phyloP scores from a whole-genome alignment of 2,329 filamentous ascomycete genomes.

The Elsinoe perseae region DNA sequence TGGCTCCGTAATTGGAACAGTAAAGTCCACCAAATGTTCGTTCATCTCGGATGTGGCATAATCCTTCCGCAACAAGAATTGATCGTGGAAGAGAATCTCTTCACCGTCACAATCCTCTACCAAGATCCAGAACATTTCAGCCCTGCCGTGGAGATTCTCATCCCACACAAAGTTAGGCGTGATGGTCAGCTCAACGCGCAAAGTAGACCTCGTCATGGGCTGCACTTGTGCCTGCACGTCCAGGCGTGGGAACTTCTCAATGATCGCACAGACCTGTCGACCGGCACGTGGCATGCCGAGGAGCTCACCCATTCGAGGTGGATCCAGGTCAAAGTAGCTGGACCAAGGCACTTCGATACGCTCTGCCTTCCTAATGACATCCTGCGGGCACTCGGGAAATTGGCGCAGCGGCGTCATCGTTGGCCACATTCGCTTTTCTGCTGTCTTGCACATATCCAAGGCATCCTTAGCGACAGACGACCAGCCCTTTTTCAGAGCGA shows the following conservation, averaged over 20 bases:
- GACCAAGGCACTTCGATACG: slow-evolving; percentile 89
- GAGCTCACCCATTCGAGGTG: slow-evolving; percentile 91
- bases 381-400: slow-evolving; percentile 71
- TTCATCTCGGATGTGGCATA: slow-evolving; percentile 80
- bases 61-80: slow-evolving; percentile 83
- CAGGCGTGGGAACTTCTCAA: slow-evolving; percentile 86
- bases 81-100: slow-evolving; percentile 89
- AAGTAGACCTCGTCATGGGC: slow-evolving; percentile 87
- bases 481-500: slow-evolving; percentile 95
- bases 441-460: slow-evolving; percentile 95
- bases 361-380: slow-evolving; percentile 87
- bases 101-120: slow-evolving; percentile 97
- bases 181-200: slow-evolving; percentile 82
- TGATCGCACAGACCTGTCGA: slow-evolving; percentile 72
- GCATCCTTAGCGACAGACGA: slow-evolving; percentile 85
- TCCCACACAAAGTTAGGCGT: slow-evolving; percentile 97
- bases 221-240: slow-evolving; percentile 91
- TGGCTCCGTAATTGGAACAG: slow-evolving; percentile 90
- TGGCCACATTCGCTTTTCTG: slow-evolving; percentile 98
- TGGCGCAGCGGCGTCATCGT: slow-evolving; percentile 95
- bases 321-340: slow-evolving; percentile 92
- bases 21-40: slow-evolving; percentile 93
- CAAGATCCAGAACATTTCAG: slow-evolving; percentile 93
- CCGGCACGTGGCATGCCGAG: slow-evolving; percentile 85
- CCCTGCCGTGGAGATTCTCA: slow-evolving; percentile 73